Base-by-base conservation (phyloP, 2,329 filamentous ascomycete species). In the Cladophialophora carrionii region DNA sequence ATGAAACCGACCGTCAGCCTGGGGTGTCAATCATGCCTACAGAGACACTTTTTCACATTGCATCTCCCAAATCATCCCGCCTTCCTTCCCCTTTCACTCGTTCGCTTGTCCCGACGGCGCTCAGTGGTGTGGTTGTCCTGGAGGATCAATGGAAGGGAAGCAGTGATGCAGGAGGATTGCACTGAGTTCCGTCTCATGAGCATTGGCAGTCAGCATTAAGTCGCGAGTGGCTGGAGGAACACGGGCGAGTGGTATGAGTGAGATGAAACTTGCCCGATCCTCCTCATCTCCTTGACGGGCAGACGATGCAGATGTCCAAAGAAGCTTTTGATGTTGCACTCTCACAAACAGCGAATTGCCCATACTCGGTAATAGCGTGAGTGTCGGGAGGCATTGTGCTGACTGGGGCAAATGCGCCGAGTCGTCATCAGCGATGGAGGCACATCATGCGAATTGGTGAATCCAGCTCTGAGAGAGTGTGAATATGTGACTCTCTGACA, bases 141-240 rank as follows among this genome's bases (percentile, higher is more conserved):
- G 12, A 51, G 48, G 24, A 51, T 51, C 37, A 20, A 51, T 5
- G 9, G 20, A 51, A 26, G 22, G 20, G n/a, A 49, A 31, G 22
- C 22, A 32, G 24, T 20, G n/a, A 8, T 43, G 37, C 37, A 8
- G 37, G 55, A 57, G 55, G n/a, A n/a, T 57, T 26, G 53, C 32
- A 20, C 32, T 10, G 7, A 46, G 26, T 4, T 20, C 49, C 56
- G 37, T 58, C 31, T 31, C 24, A 48, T 49, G 14, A 2, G 54
- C 32, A 22, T 43, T 57, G 31, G 31, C 54, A 41, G 54, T 37
- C 32, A 43, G 54, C 20, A 24, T 43, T 8, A 43, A 43, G 37
- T 17, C 37, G 17, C 37, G 17, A 20, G 37, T 43, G 17, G 37
- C 17, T 43, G 37, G n/a, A 17, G 17, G 37, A 43, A 20, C 14